Conservation (phyloP, 2,329 filamentous ascomycete genomes). For the Setomelanomma holmii region DNA sequence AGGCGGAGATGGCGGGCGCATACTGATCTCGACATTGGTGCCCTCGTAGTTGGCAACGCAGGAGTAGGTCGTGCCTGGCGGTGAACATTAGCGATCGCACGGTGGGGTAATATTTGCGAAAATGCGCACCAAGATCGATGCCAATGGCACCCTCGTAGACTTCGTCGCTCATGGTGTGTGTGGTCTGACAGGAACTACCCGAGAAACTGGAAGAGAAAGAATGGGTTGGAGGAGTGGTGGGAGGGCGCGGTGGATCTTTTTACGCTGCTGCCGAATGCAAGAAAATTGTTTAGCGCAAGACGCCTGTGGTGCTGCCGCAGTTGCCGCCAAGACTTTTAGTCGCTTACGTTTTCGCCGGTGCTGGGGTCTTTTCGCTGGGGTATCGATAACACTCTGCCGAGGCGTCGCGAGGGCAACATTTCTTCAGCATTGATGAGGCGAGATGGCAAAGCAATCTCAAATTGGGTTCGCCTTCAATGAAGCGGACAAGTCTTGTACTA, state of each 20-base stretch:
- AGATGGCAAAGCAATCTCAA: no score
- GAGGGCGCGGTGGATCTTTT: slow-evolving; percentile 33
- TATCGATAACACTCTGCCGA: background rate
- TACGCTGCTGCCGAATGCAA: slow-evolving; percentile 5
- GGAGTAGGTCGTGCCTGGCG: slow-evolving; percentile 95
- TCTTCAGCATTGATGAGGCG: no score
- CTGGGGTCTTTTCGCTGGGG: background rate
- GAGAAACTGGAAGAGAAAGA: slow-evolving; percentile 35
- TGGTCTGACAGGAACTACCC: slow-evolving; percentile 38
- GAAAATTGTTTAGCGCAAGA: slow-evolving; percentile 4
- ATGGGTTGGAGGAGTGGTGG: slow-evolving; percentile 41
- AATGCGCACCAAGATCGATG: slow-evolving; percentile 90
- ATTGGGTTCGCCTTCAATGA: no score
- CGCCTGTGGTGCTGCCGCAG: background rate
- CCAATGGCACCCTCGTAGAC: slow-evolving; percentile 99
- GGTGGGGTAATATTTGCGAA: slow-evolving; percentile 34
- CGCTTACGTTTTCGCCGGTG: background rate
- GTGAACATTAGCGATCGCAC: slow-evolving; percentile 43
- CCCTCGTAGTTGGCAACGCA: slow-evolving; percentile 99
- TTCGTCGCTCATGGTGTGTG: slow-evolving; percentile 87
- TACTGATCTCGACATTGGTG: slow-evolving; percentile 98
- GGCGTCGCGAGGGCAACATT: background rate
- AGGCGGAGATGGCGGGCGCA: slow-evolving; percentile 44
- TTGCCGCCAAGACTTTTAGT: background rate
- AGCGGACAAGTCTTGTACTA: background rate